Evolutionary conservation across 768 basidiomycete genomes (phyloP).

Genomic region (Kwoniella dendrophila): DNA sequence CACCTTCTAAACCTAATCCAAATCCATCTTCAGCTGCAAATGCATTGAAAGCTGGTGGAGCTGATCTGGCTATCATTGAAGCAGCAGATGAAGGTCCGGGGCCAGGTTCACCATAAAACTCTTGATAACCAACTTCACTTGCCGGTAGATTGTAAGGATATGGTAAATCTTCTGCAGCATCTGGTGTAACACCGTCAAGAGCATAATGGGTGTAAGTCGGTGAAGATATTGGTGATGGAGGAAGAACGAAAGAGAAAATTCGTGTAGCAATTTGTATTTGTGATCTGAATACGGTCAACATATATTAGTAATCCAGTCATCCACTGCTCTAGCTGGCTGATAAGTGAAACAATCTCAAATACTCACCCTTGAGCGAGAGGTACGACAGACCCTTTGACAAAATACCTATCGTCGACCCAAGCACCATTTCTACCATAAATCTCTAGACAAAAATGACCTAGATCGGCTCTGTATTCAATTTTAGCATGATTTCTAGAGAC

Average conservation of each 20-base stretch:
- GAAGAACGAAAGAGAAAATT: constrained; percentile 94
- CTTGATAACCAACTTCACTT: constrained; percentile 38
- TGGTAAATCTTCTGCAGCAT: constrained; percentile 37
- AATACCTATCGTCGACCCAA: constrained; percentile 98
- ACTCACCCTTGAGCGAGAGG: constrained; percentile 78
- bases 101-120: constrained; percentile 47
- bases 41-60: constrained; percentile 43
- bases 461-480: constrained; percentile 64
- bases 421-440: constrained; percentile 97
- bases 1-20: constrained; percentile 37
- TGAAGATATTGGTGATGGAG: constrained; percentile 61
- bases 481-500: constrained; percentile 95
- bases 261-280: constrained; percentile 81
- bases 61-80: constrained; percentile 37
- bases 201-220: constrained; percentile 32
- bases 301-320: constrained; percentile 6
- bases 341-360: neutral
- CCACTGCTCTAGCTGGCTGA: too few species aligned
- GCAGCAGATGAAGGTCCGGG: constrained; percentile 36
- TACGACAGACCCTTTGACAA: constrained; percentile 81
- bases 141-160: constrained; percentile 45
- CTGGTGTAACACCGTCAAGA: constrained; percentile 22
- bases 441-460: constrained; percentile 61
- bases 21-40: constrained; percentile 43
- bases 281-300: constrained; percentile 28